These are phyloP conservation scores for Bipolaris sorokiniana DNA, from an alignment of 2,329 filamentous ascomycete genomes.

Conservation along the genomic window DNA sequence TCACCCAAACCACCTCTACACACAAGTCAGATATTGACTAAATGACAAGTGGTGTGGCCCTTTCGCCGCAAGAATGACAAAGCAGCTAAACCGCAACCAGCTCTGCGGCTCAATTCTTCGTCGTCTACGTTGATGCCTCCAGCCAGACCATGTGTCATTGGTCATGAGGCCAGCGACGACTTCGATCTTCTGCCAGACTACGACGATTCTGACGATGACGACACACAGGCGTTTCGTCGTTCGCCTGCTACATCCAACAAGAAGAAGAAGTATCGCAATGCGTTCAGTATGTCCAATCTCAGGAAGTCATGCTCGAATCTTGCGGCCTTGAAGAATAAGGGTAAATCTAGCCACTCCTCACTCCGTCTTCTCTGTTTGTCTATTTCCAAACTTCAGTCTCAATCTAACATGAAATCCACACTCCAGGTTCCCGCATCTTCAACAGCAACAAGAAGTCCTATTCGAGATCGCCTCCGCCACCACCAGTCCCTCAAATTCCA, in stretches of 20 bases:
- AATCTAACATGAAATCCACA: neutral
- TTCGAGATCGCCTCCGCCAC: slow-evolving; percentile 16
- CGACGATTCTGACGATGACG: neutral
- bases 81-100: slow-evolving; percentile 12
- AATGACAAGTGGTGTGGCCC: slow-evolving; percentile 20
- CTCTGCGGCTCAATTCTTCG: slow-evolving; percentile 2
- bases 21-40: slow-evolving; percentile 1
- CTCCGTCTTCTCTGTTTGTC: neutral
- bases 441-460: slow-evolving; percentile 1
- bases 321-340: slow-evolving; percentile 18
- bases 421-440: slow-evolving; percentile 27
- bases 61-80: slow-evolving; percentile 14
- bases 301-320: slow-evolving; percentile 23
- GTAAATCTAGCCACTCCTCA: slow-evolving; percentile 9
- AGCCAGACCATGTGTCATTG: neutral
- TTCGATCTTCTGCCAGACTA: neutral
- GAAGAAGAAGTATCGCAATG: neutral
- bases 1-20: too few relatives aligned
- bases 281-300: slow-evolving; percentile 4
- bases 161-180: neutral
- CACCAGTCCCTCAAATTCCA: slow-evolving; percentile 24
- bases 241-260: neutral
- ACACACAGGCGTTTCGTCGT: neutral
- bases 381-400: neutral
- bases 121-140: slow-evolving; percentile 5